Base-by-base conservation (phyloP, 2,329 filamentous ascomycete genomes). In the Fusarium nanum region DNA sequence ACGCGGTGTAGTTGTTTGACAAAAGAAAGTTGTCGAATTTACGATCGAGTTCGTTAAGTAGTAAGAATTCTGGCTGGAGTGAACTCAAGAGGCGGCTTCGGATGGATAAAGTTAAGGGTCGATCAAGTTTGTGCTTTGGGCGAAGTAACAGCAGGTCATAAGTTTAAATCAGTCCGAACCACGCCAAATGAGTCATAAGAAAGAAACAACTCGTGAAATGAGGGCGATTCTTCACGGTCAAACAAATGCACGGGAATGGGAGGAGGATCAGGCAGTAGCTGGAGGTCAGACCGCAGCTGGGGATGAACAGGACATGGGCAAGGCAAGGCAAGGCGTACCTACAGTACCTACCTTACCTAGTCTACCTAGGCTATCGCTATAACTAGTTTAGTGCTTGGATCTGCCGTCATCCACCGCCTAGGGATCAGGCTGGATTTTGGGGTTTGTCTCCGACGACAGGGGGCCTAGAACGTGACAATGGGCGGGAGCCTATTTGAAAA, bases 201-300 rank as follows among this genome's bases (percentile, higher is more conserved):
- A 61, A 54, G 47, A 60, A 61, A 61, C 49, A 62, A 65, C 58
- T 65, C 48, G 18, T 64, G 49, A 64, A 59, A 58, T 23, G 42
- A 65, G 37, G 60, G 44, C 49, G 46, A 52, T 68, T 56, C 41
- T 63, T 58, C 47, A 50, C 54, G 53, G 42, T 72, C 41, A 49
- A 64, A 48, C 37, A 64, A 64, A 62, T 64, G 61, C 37, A 64
- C 30, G 49, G 22, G 57, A 60, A 70, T 50, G 67, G 41, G 54
- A 66, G 60, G 18, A 66, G 66, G 64, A 74, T 76, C 70, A 76
- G 75, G 74, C 75, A 76, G 61, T 62, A 57, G 37, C 46, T 49
- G 30, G 47, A 64, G 41, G 72, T 76, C 73, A 75, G 74, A 73
- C 68, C 60, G 68, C 63, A 75, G 74, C 72, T 74, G 71, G 62